Evolutionary conservation across 2,329 filamentous ascomycete species (phyloP).

Genomic region (Hypoxylon sp.): DNA sequence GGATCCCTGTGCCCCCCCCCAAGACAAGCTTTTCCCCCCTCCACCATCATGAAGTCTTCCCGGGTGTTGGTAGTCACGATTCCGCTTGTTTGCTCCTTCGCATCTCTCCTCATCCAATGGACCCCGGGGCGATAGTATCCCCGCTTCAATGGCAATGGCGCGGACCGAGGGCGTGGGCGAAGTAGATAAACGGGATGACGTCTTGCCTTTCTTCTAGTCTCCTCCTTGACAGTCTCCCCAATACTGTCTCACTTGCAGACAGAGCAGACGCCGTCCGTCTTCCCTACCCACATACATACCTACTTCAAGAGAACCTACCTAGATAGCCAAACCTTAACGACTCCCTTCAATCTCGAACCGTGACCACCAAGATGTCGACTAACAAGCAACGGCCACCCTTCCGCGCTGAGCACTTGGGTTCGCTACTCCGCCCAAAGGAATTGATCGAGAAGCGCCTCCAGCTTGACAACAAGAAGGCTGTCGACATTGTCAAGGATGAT

Average conservation of each 20-base stretch:
- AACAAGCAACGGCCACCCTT: constrained; percentile 69
- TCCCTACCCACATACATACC: not conserved
- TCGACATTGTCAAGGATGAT: constrained; percentile 57
- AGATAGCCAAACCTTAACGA: not conserved
- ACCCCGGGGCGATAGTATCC: constrained; percentile 28
- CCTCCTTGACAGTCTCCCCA: not conserved
- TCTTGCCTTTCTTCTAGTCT: constrained; percentile 16
- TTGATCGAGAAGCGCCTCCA: constrained; percentile 72
- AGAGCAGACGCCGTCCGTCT: constrained; percentile 4
- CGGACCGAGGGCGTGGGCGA: not conserved
- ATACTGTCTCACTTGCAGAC: no score
- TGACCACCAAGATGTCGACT: constrained; percentile 45
- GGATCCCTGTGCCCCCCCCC: constrained; percentile 26
- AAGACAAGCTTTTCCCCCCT: constrained; percentile 7
- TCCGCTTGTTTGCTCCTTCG: constrained; percentile 17
- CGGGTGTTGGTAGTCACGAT: constrained; percentile 21
- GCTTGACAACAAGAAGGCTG: constrained; percentile 57
- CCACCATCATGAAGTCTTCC: constrained; percentile 9
- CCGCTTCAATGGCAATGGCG: constrained; percentile 37
- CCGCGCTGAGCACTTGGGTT: constrained; percentile 82
- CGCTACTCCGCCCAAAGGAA: constrained; percentile 76
- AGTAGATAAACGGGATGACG: constrained; percentile 42
- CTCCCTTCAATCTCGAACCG: not conserved
- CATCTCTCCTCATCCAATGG: constrained; percentile 18
- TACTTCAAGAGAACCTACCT: not conserved